Base-by-base conservation (phyloP, 108 stramenopile species). In the Fistulifera pelliculosa region DNA sequence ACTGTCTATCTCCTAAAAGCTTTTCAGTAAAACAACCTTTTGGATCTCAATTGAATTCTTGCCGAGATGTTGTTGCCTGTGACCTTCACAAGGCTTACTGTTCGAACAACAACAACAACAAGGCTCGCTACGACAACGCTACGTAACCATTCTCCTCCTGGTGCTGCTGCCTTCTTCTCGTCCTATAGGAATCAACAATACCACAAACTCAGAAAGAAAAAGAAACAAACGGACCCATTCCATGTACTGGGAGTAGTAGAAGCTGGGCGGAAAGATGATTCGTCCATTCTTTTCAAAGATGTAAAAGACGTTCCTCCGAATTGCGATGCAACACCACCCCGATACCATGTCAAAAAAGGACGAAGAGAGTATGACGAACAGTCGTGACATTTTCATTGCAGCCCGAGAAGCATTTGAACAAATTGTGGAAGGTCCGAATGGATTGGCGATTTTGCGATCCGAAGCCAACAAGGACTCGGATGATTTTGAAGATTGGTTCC, bases 301-400 rank as follows among this genome's bases (percentile, higher is more conserved):
- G 84, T 77, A 85, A 65, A 70, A 65, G 38, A 81, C 68, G n/a
- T 90, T 90, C 65, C 39, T 90, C 15, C 61, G 73, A 79, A 80
- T 90, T 19, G 88, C 88, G 56, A 84, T 90, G 88, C 58, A 69
- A 47, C 74, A 90, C 67, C 88, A 90, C 49, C 88, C 88, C 49
- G 88, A 90, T 51, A 80, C 74, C 2, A 39, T 41, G 15, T 51
- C 62, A 0, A 39, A 64, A 31, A 47, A 41, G 11, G 59, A 66
- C 19, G 49, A 66, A 28, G 61, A 71, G 28, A 61, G 63, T 42
- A 60, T 60, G 39, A 49, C 69, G 27, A 61, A 65, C 28, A 72
- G 66, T 38, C 67, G 77, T 41, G 75, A 83, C 10, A 62, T 67
- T 22, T 90, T 90, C 49, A 86, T 90, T 43, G 52, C 54, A 16